Base-by-base conservation (phyloP, 2,329 filamentous ascomycete genomes). In the Microsporum audouinii region DNA sequence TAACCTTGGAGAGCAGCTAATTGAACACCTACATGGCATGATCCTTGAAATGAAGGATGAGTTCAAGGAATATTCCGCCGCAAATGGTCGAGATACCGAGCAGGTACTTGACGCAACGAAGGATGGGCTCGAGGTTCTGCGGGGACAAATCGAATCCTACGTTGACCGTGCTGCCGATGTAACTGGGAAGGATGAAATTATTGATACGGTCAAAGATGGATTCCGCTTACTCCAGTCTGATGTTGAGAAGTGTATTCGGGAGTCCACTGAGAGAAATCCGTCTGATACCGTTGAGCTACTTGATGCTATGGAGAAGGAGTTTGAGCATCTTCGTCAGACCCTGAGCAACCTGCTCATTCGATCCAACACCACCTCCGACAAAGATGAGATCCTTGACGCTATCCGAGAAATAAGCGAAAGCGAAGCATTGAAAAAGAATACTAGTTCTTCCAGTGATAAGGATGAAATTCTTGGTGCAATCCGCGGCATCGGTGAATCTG, bases 71-170 rank as follows among this genome's bases (percentile, higher is more conserved):
- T 92, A 90, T 66, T 86, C 89, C 23, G 84, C 88, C 2, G 86
- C 88, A 64, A 89, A 85, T 66, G 89, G 88, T 45, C 82, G 85
- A 62, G 89, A 94, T 70, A 92, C 90, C 0, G 91, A 96, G 71
- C 89, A 96, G 71, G 85, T 95, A 10, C 79, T 96, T 3, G 89
- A 94, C 71, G 88, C 90, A 0, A 86, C 95, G 49, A 92, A 90
- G 66, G 89, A 95, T 70, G 91, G 91, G 0, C 80, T 96, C 12
- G 90, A 95, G 66, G 86, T 84, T 66, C 82, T 97, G 5, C 85
- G 90, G 8, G 76, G 79, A 10, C 88, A 95, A 62, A 88, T 97
- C 60, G 89, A 96, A 69, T 79, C 78, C 49, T 95, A 95, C 66
- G 85, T 94, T 62, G 86, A 91, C 67, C 85, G 84, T 55, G 83